These are phyloP conservation scores for Geotrichum reessii DNA, from an alignment of 1,139 yeast genomes.

Conservation along the genomic window DNA sequence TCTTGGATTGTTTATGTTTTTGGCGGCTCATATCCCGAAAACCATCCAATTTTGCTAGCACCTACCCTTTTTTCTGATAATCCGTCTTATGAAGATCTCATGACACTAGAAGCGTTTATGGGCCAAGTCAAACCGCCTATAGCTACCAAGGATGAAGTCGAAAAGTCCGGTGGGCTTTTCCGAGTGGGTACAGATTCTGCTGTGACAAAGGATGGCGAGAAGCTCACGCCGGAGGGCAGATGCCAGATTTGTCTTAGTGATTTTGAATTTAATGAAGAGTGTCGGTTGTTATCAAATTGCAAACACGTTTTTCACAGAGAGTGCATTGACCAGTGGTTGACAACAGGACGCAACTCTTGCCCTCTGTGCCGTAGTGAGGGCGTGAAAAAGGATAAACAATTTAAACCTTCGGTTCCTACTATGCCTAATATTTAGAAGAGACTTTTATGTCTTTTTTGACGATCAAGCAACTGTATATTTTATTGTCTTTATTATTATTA, in stretches of 20 bases:
- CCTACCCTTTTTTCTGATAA: constrained; percentile 45
- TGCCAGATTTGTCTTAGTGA: constrained; percentile 50
- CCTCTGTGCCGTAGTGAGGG: constrained; percentile 52
- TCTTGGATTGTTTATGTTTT: constrained; percentile 50
- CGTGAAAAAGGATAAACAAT: constrained; percentile 25
- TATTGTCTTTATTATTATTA: background rate
- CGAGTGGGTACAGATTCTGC: constrained; percentile 21
- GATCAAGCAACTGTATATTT: background rate
- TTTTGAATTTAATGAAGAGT: constrained; percentile 42
- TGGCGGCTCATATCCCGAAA: constrained; percentile 45
- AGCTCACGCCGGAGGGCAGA: constrained; percentile 29
- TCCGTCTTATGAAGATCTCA: constrained; percentile 47
- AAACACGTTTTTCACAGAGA: constrained; percentile 47
- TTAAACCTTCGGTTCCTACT: background rate
- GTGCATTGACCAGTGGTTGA: constrained; percentile 55
- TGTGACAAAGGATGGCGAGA: constrained; percentile 1
- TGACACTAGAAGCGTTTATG: constrained; percentile 41
- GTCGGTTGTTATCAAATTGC: constrained; percentile 43
- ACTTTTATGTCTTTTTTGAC: background rate
- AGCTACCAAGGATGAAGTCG: constrained; percentile 41
- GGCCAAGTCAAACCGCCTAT: constrained; percentile 45
- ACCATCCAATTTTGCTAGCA: constrained; percentile 46
- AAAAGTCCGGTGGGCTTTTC: constrained; percentile 38
- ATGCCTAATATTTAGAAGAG: background rate
- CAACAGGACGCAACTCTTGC: constrained; percentile 50